These are phyloP conservation scores for Phytopythium ostracodes DNA, from an alignment of 352 stramenopile species.

Conservation along the genomic window DNA sequence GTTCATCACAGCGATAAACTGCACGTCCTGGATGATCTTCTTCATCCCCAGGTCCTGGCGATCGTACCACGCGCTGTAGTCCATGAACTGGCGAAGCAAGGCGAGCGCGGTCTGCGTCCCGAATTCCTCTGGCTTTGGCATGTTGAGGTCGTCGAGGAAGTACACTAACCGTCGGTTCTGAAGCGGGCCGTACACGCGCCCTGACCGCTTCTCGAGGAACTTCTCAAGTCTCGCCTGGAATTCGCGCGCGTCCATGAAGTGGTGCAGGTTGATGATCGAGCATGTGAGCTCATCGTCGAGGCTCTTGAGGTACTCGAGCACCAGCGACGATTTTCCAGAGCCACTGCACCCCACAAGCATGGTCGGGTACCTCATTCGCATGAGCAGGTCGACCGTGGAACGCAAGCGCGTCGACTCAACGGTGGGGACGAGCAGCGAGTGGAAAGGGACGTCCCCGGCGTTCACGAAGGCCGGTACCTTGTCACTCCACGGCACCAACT, in stretches of 20 bases:
- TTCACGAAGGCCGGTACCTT: slow-evolving; percentile 35
- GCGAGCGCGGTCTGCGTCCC: slow-evolving; percentile 89
- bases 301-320: slow-evolving; percentile 68
- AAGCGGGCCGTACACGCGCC: slow-evolving; percentile 78
- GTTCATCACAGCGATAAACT: slow-evolving; percentile 90
- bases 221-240: slow-evolving; percentile 80
- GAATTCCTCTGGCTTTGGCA: slow-evolving; percentile 85
- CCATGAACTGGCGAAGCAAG: slow-evolving; percentile 89
- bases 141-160: slow-evolving; percentile 91
- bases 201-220: slow-evolving; percentile 83
- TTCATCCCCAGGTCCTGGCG: slow-evolving; percentile 81
- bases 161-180: slow-evolving; percentile 82
- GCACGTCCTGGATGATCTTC: slow-evolving; percentile 87
- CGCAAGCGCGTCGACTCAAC: slow-evolving; percentile 71
- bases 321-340: slow-evolving; percentile 81
- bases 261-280: slow-evolving; percentile 74
- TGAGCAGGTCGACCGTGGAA: slow-evolving; percentile 53
- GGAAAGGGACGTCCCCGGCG: slow-evolving; percentile 44
- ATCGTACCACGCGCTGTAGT: slow-evolving; percentile 91
- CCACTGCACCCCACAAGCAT: slow-evolving; percentile 82
- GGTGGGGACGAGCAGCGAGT: slow-evolving; percentile 70
- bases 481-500: slow-evolving; percentile 76
- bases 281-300: slow-evolving; percentile 56
- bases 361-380: slow-evolving; percentile 41
- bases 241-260: slow-evolving; percentile 83